Percentiles rank a stretch among this genome's conserved stretches.
These are phyloP conservation scores for Moesziomyces sp. DNA, from an alignment of 1,284 basidiomycete genomes.

Conservation along the genomic window DNA sequence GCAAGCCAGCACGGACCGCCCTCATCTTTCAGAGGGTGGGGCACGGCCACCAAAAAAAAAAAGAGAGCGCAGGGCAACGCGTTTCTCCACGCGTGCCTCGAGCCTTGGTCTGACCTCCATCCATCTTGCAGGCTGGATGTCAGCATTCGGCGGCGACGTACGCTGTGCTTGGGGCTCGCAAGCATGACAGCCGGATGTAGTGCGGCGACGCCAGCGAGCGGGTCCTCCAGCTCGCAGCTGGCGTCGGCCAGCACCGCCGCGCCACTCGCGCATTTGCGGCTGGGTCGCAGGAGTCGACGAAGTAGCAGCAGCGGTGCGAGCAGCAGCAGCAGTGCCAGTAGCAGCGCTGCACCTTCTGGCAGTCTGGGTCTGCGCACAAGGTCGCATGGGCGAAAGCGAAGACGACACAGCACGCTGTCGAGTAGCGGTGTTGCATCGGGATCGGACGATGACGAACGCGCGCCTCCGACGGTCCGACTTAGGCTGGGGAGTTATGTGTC, in stretches of 20 bases:
- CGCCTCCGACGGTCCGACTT: constrained; percentile 21
- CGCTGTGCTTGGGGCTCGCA: background rate
- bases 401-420: constrained; percentile 28
- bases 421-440: constrained; percentile 16
- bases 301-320: constrained; percentile 17
- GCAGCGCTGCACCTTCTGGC: too few relatives aligned
- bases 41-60: too few relatives aligned
- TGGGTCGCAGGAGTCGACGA: constrained; percentile 12
- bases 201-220: background rate
- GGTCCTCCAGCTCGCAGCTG: background rate
- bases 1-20: too few relatives aligned
- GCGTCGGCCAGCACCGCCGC: constrained; percentile 2
- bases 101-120: too few relatives aligned
- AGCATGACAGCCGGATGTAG: constrained; percentile 10
- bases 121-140: background rate
- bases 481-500: constrained; percentile 27
- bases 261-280: constrained; percentile 7
- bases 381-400: constrained; percentile 10
- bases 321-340: background rate
- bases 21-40: too few relatives aligned
- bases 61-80: too few relatives aligned
- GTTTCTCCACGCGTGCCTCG: too few relatives aligned
- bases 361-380: background rate
- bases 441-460: constrained; percentile 33
- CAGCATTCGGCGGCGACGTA: background rate